These are phyloP conservation scores for Lactifluus pinguis DNA, from an alignment of 768 basidiomycete genomes.

Conservation along the genomic window DNA sequence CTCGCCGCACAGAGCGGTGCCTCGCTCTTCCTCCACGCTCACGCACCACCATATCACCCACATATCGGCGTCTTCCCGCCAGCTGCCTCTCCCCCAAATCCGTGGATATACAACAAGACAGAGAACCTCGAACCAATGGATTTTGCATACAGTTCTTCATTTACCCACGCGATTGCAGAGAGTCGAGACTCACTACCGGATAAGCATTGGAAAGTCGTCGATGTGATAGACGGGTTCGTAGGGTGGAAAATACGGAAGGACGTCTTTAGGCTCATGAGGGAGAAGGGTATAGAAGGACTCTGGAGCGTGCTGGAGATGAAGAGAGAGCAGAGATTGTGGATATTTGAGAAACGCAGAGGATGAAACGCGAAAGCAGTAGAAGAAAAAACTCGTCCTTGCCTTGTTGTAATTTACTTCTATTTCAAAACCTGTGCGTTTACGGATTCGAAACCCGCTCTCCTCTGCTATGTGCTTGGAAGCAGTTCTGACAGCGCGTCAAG, in stretches of 20 bases:
- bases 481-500: too few relatives aligned
- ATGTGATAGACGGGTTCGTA: conserved; percentile 37
- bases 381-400: not conserved
- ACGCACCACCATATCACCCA: conserved; percentile 45
- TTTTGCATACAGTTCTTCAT: conserved; percentile 31
- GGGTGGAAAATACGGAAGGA: conserved; percentile 29
- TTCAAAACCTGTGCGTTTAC: too few relatives aligned
- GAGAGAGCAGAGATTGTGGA: conserved; percentile 38
- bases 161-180: conserved; percentile 63
- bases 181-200: conserved; percentile 20
- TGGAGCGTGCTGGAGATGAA: conserved; percentile 30
- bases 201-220: conserved; percentile 36
- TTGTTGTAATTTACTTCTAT: not conserved
- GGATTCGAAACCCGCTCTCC: too few relatives aligned
- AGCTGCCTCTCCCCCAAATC: conserved; percentile 6
- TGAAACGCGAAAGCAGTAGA: not conserved
- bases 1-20: conserved; percentile 87
- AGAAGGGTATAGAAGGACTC: conserved; percentile 17
- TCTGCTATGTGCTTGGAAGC: too few relatives aligned
- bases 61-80: conserved; percentile 13
- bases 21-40: conserved; percentile 72
- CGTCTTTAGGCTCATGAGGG: conserved; percentile 23
- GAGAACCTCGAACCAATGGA: conserved; percentile 44
- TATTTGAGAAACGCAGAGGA: conserved; percentile 31
- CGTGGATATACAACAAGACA: conserved; percentile 78